phyloP scores from a whole-genome alignment of 768 basidiomycete genomes.

The Rhodotorula toruloides region DNA sequence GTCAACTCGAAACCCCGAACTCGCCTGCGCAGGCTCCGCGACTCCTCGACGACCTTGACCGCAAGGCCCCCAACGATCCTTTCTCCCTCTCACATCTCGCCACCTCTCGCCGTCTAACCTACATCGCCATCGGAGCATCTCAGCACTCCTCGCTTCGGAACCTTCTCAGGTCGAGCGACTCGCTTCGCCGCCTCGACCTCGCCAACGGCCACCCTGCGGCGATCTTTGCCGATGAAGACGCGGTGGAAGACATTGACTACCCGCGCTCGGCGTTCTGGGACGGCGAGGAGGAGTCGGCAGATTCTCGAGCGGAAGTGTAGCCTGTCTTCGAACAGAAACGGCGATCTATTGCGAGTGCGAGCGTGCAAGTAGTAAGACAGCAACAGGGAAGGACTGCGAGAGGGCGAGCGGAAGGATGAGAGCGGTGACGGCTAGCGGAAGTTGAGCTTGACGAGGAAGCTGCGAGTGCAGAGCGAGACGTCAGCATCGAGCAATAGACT shows the following conservation, averaged over 20 bases:
- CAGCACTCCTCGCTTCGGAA: slow-evolving; percentile 64
- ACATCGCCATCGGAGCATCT: not conserved
- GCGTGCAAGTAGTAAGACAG: not conserved
- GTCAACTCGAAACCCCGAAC: too few species aligned
- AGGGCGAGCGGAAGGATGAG: too few species aligned
- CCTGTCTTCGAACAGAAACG: too few species aligned
- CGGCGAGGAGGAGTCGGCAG: not conserved
- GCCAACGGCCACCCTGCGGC: slow-evolving; percentile 10
- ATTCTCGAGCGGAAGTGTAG: too few species aligned
- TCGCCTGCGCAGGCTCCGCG: too few species aligned
- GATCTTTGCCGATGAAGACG: slow-evolving; percentile 12
- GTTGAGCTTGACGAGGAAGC: slow-evolving; percentile 41
- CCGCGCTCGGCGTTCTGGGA: slow-evolving; percentile 23
- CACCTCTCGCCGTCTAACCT: slow-evolving; percentile 59
- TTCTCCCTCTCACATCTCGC: slow-evolving; percentile 83
- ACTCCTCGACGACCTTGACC: slow-evolving; percentile 84
- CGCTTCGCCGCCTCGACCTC: not conserved
- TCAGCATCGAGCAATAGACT: not conserved
- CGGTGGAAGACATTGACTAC: not conserved
- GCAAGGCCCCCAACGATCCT: slow-evolving; percentile 79
- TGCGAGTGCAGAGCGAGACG: slow-evolving; percentile 7
- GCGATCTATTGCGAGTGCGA: not conserved
- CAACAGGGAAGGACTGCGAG: too few species aligned
- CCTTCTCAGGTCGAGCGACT: slow-evolving; percentile 56
- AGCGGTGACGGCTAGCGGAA: too few species aligned